Conservation (phyloP, 116 monocot genomes). For the Posidonia oceanica region DNA sequence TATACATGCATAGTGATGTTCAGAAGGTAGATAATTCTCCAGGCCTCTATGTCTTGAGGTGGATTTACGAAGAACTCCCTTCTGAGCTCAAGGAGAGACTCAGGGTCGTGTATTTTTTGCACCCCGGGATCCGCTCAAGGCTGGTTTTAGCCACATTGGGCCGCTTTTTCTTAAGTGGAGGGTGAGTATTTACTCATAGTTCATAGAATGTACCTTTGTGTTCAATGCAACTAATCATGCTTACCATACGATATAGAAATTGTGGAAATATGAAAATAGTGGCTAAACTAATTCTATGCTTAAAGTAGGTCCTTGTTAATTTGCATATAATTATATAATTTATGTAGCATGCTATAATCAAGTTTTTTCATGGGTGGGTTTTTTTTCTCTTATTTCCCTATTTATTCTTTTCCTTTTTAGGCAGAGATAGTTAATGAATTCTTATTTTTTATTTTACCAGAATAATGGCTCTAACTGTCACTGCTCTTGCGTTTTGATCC, state of each 20-base stretch:
- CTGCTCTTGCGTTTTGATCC: no score
- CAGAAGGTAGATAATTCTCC: slow-evolving; percentile 84
- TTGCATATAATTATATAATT: no score
- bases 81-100: slow-evolving; percentile 71
- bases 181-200: slow-evolving; percentile 35
- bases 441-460: no score
- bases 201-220: not conserved
- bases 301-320: no score
- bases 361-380: no score
- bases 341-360: no score
- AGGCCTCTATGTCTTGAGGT: slow-evolving; percentile 63
- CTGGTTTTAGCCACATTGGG: slow-evolving; percentile 77
- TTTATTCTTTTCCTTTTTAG: no score
- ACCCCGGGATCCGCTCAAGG: slow-evolving; percentile 83
- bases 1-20: slow-evolving; percentile 85
- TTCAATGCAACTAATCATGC: not conserved
- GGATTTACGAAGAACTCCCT: slow-evolving; percentile 91
- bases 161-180: slow-evolving; percentile 76
- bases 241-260: not conserved
- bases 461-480: no score
- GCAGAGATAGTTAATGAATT: no score
- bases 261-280: no score
- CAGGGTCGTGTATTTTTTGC: slow-evolving; percentile 74
- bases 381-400: no score
- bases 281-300: no score